Percentiles rank a stretch among this genome's conserved stretches.
Conservation (phyloP, 2,329 filamentous ascomycete genomes). For the Fusarium chuoi region DNA sequence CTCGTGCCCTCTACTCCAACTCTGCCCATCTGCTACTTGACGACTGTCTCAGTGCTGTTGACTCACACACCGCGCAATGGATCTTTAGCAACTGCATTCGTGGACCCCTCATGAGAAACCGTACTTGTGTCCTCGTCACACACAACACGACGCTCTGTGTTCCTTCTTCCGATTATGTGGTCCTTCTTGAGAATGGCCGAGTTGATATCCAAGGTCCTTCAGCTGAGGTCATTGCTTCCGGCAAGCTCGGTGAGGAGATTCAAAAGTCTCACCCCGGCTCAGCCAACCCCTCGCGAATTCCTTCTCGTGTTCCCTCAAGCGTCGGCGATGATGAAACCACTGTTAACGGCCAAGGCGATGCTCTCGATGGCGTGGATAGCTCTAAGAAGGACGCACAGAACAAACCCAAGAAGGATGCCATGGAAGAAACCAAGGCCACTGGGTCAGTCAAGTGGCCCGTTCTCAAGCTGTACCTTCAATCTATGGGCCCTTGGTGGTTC, state of each 20-base stretch:
- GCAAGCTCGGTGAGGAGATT: slow-evolving; percentile 87
- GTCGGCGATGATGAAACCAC: slow-evolving; percentile 73
- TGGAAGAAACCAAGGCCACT: slow-evolving; percentile 81
- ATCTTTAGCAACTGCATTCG: slow-evolving; percentile 95
- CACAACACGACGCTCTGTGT: slow-evolving; percentile 93
- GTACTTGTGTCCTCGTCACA: slow-evolving; percentile 94
- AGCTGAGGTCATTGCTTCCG: slow-evolving; percentile 83
- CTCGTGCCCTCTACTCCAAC: slow-evolving; percentile 96
- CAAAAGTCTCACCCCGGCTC: slow-evolving; percentile 78
- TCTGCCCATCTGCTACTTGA: slow-evolving; percentile 91
- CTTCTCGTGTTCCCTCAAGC: slow-evolving; percentile 82
- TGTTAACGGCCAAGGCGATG: slow-evolving; percentile 60
- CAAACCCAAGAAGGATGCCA: slow-evolving; percentile 61
- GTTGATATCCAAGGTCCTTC: slow-evolving; percentile 81
- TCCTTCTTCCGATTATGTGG: slow-evolving; percentile 81
- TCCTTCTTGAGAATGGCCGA: slow-evolving; percentile 88
- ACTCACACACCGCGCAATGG: slow-evolving; percentile 97
- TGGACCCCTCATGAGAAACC: slow-evolving; percentile 85
- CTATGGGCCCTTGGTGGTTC: slow-evolving; percentile 98
- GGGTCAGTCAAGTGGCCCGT: slow-evolving; percentile 91
- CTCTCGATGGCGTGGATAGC: slow-evolving; percentile 57
- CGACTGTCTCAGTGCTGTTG: slow-evolving; percentile 95
- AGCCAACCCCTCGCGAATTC: slow-evolving; percentile 73
- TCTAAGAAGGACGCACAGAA: slow-evolving; percentile 58
- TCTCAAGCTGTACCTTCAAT: slow-evolving; percentile 82